Evolutionary conservation across 1,284 basidiomycete species (phyloP), one percentile per base, ranked within the genome.

Genomic region (Trichosporon sp.): DNA sequence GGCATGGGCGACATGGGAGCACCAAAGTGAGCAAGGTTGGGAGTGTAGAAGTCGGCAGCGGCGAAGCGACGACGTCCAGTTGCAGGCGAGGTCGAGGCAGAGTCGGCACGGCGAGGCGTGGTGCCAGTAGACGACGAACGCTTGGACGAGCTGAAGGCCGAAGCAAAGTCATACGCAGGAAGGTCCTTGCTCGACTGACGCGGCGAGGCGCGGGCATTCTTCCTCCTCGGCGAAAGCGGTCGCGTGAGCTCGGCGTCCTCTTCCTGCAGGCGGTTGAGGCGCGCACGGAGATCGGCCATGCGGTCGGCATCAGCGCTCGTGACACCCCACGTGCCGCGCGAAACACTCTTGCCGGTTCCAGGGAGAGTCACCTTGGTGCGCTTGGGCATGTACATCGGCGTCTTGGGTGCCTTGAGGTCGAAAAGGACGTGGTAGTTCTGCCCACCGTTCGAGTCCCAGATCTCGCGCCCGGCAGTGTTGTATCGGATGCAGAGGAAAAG

Each of bases 361-460:
- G 73, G 64, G 37, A 75, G 69, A 23, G 74, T 73, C 56, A 65
- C 33, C 27, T 19, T 31, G 32, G 49, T 61, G 29, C 66, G 66
- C 64, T 68, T 68, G 23, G 66, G 40, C 57, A 67, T 63, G 25
- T 69, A 69, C 25, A 67, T 61, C 14, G 25, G 49, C 6, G 49
- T 54, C 61, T 66, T 44, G 34, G 67, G 67, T 8, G 60, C 58
- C 27, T 69, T 67, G 64, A 74, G 74, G 63, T 74, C 72, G 66
- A 80, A 79, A 23, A 73, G 67, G 23, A 91, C 86, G 66, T 87
- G 83, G 78, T 95, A 97, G 77, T 97, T 92, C 67, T 83, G 76
- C 6, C 88, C 89, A 37, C 76, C 80, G 74, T 97, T 96, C 82
- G 93, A 95, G 79, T 97, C 95, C 95, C 95, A 97, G 64, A 90